A percentile compares a stretch with the other conserved stretches of the same genome.
Conservation (phyloP, 2,329 filamentous ascomycete species). For the Plenodomus biglobosus region DNA sequence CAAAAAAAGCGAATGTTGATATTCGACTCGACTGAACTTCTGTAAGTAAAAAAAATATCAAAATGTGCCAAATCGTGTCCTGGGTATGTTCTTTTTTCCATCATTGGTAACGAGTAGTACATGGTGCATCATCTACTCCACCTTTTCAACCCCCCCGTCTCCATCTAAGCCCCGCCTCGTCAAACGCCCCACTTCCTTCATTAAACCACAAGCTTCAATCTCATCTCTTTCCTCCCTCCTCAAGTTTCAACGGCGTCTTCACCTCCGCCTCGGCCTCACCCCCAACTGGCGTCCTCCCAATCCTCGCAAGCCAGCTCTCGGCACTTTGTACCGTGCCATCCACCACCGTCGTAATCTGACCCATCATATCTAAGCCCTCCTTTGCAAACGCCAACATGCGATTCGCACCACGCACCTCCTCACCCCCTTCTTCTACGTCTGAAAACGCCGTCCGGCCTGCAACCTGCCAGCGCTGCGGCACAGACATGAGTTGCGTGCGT, state of each 20-base stretch:
- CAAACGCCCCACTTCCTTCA: too few species aligned
- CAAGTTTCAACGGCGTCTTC: slow-evolving; percentile 17
- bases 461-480: slow-evolving; percentile 79
- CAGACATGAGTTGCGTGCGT: slow-evolving; percentile 76
- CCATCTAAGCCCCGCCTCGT: too few species aligned
- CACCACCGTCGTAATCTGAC: slow-evolving; percentile 82
- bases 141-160: too few species aligned
- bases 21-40: too few species aligned
- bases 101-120: too few species aligned
- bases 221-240: too few species aligned
- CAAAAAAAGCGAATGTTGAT: too few species aligned
- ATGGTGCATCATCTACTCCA: too few species aligned
- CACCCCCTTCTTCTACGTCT: slow-evolving; percentile 22
- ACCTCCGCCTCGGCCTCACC: not conserved
- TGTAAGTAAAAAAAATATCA: too few species aligned
- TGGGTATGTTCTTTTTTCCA: too few species aligned
- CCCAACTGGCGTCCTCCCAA: slow-evolving; percentile 53
- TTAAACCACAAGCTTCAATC: too few species aligned
- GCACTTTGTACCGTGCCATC: slow-evolving; percentile 88
- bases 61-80: too few species aligned
- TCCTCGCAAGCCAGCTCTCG: slow-evolving; percentile 83
- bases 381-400: slow-evolving; percentile 82
- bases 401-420: slow-evolving; percentile 62
- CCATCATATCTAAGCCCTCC: slow-evolving; percentile 92
- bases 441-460: slow-evolving; percentile 57